Percentiles rank a stretch among this genome's conserved stretches.
Conservation (phyloP, 208 protist species). For the Trypanosoma mega region DNA sequence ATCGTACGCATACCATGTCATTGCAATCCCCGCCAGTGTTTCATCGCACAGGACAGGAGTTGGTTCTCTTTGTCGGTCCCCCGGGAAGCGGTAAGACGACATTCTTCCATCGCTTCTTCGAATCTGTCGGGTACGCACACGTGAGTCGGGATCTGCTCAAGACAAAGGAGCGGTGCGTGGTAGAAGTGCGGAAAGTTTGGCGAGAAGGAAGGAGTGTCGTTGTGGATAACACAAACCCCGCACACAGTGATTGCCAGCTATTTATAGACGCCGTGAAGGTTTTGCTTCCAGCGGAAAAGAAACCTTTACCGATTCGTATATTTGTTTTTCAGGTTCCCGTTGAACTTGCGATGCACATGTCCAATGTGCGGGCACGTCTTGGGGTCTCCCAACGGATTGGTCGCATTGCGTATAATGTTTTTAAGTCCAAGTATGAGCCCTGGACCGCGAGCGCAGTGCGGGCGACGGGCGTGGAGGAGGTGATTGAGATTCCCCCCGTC, state of each 20-base stretch:
- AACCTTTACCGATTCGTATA: slow-evolving; percentile 46
- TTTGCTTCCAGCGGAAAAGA: background rate
- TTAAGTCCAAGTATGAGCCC: slow-evolving; percentile 38
- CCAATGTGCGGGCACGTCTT: slow-evolving; percentile 47
- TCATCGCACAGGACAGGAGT: slow-evolving; percentile 49
- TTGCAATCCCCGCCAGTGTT: slow-evolving; percentile 10
- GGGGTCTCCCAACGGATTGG: slow-evolving; percentile 38
- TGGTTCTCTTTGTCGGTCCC: slow-evolving; percentile 85
- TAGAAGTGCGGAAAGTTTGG: slow-evolving; percentile 39
- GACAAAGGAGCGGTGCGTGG: slow-evolving; percentile 67
- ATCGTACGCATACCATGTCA: background rate
- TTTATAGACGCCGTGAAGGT: slow-evolving; percentile 63
- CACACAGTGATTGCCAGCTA: slow-evolving; percentile 34
- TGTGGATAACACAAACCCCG: slow-evolving; percentile 92
- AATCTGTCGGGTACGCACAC: slow-evolving; percentile 72
- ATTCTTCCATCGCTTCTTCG: slow-evolving; percentile 82
- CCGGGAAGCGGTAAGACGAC: slow-evolving; percentile 91
- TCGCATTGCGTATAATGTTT: slow-evolving; percentile 60
- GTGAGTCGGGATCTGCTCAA: slow-evolving; percentile 82
- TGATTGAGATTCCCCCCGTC: slow-evolving; percentile 57
- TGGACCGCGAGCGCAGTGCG: slow-evolving; percentile 34
- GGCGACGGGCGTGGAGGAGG: slow-evolving; percentile 36
- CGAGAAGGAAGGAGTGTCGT: slow-evolving; percentile 68
- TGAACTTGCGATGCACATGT: slow-evolving; percentile 80
- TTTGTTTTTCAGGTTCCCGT: slow-evolving; percentile 59